Evolutionary conservation across 2,329 filamentous ascomycete genomes (phyloP).

Genomic region (Trichoderma koningiopsis): DNA sequence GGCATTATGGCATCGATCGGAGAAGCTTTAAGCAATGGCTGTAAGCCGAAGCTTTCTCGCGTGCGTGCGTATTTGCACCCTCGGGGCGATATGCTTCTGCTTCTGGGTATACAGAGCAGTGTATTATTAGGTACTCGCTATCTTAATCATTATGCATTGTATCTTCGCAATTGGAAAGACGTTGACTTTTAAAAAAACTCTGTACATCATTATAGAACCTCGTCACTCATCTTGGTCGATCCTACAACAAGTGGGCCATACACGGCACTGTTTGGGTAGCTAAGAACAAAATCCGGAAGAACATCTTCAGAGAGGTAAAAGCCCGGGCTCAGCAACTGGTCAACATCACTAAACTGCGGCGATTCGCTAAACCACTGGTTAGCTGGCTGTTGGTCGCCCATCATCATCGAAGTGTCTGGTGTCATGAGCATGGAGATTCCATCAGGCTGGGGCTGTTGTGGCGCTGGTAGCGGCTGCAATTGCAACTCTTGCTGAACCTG

Average conservation of each 20-base stretch:
- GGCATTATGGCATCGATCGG: too few species aligned
- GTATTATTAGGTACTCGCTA: not conserved
- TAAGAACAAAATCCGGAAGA: not conserved
- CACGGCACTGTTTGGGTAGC: not conserved
- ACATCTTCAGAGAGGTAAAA: not conserved
- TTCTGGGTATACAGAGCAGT: not conserved
- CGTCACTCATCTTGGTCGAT: not conserved
- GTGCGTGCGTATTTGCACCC: too few species aligned
- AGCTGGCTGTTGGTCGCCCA: not conserved
- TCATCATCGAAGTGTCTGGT: not conserved
- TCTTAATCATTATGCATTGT: not conserved
- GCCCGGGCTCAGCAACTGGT: slow-evolving; percentile 2
- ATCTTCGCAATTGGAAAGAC: too few species aligned
- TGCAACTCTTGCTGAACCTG: not conserved
- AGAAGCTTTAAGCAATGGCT: too few species aligned
- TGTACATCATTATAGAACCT: not conserved
- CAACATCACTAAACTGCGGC: not conserved
- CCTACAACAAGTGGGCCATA: slow-evolving; percentile 2
- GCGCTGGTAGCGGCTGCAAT: not conserved
- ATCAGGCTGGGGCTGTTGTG: not conserved
- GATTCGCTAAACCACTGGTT: not conserved
- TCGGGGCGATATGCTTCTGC: slow-evolving; percentile 35
- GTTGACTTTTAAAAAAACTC: too few species aligned
- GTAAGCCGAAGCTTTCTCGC: too few species aligned
- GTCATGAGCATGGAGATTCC: not conserved